A percentile compares a stretch with the other conserved stretches of the same genome.
phyloP scores from a whole-genome alignment of 108 stramenopile species.

The Cyclotella choctawhatcheeana region DNA sequence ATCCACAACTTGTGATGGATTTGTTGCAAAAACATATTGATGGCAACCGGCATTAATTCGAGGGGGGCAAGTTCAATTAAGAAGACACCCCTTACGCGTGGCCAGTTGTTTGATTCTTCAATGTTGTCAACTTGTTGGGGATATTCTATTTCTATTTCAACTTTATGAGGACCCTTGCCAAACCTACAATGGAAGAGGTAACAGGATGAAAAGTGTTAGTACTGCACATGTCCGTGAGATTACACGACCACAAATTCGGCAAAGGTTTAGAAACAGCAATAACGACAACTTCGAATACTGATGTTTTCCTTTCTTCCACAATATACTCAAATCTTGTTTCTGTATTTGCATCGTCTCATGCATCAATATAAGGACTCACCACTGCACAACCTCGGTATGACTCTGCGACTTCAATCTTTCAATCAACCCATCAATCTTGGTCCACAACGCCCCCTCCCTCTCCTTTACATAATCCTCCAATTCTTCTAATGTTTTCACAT shows the following conservation, averaged over 20 bases:
- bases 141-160: constrained; percentile 66
- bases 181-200: constrained; percentile 43
- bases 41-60: constrained; percentile 79
- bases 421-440: constrained; percentile 35
- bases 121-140: constrained; percentile 7
- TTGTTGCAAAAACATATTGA: constrained; percentile 85
- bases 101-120: constrained; percentile 23
- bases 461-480: constrained; percentile 31
- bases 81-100: constrained; percentile 43
- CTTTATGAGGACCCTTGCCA: constrained; percentile 76
- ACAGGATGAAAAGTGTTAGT: not conserved
- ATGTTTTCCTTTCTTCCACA: too few relatives aligned
- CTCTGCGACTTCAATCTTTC: constrained; percentile 29
- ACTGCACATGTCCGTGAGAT: not conserved
- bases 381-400: constrained; percentile 40
- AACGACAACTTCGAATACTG: too few relatives aligned
- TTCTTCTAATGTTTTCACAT: constrained; percentile 10
- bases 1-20: constrained; percentile 76
- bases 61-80: constrained; percentile 74
- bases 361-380: constrained; percentile 25
- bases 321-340: not conserved
- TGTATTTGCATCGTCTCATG: not conserved
- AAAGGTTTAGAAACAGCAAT: not conserved
- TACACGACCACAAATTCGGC: not conserved
- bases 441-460: constrained; percentile 61